Evolutionary conservation across 164 flowering plant genomes (phyloP).

Genomic region (Aristolochia contorta): DNA sequence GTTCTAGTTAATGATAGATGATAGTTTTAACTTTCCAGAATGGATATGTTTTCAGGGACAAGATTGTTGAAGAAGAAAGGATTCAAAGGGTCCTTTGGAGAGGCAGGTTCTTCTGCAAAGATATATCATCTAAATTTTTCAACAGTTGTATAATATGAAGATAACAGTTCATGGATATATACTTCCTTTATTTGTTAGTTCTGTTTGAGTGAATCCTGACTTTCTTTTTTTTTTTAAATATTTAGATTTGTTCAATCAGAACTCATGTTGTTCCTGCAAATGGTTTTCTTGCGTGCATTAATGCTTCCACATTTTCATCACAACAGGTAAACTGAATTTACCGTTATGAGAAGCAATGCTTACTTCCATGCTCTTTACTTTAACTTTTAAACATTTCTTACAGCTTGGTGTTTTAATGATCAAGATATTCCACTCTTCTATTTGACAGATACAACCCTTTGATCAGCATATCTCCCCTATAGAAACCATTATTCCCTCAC

Average conservation of each 20-base stretch:
- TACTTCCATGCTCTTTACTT: not conserved
- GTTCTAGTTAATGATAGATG: no score
- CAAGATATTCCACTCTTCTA: no score
- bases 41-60: no score
- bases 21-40: no score
- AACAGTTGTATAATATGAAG: no score
- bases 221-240: not conserved
- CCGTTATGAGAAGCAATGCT: not conserved
- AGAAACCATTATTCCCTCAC: slow-evolving; percentile 54
- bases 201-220: not conserved
- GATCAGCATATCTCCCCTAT: slow-evolving; percentile 59
- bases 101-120: no score
- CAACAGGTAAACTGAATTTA: slow-evolving; percentile 30
- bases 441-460: no score
- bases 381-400: not conserved
- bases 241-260: slow-evolving; percentile 34
- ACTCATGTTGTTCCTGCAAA: slow-evolving; percentile 33
- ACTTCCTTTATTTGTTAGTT: not conserved
- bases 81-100: no score
- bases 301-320: slow-evolving; percentile 30
- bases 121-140: no score
- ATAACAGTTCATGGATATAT: no score
- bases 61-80: no score
- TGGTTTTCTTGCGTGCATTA: no score
- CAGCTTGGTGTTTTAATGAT: not conserved